phyloP scores from a whole-genome alignment of 345 rosid species.

The Chamaenerion angustifolium region DNA sequence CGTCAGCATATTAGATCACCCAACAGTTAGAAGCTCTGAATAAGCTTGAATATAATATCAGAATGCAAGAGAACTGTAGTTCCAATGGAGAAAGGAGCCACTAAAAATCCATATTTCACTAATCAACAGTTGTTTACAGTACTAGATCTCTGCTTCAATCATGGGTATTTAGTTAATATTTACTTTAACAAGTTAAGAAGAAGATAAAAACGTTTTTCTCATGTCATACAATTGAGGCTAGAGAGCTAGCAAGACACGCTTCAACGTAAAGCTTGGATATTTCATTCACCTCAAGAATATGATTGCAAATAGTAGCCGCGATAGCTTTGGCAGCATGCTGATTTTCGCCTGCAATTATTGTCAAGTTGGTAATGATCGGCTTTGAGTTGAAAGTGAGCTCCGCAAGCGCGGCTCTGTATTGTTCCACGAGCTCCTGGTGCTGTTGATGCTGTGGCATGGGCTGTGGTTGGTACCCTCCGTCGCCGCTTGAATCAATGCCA shows the following conservation, averaged over 20 bases:
- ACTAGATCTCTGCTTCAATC: too few species aligned
- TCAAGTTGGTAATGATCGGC: conserved; percentile 90
- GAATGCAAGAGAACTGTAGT: too few species aligned
- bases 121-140: too few species aligned
- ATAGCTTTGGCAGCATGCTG: conserved; percentile 72
- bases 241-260: neutral
- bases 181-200: too few species aligned
- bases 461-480: conserved; percentile 70
- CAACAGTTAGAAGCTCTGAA: too few species aligned
- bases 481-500: conserved; percentile 29
- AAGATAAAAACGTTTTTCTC: neutral
- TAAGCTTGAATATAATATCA: too few species aligned
- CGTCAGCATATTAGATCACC: too few species aligned
- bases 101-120: too few species aligned
- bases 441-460: conserved; percentile 37
- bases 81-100: too few species aligned
- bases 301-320: conserved; percentile 59
- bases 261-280: conserved; percentile 1
- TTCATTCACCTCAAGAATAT: conserved; percentile 89
- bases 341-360: conserved; percentile 95
- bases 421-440: conserved; percentile 79
- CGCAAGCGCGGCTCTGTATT: conserved; percentile 72
- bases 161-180: too few species aligned
- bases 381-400: conserved; percentile 97
- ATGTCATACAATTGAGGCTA: conserved; percentile 22